These are phyloP conservation scores for Citrus inodora DNA, from an alignment of 345 rosid species.

Conservation along the genomic window DNA sequence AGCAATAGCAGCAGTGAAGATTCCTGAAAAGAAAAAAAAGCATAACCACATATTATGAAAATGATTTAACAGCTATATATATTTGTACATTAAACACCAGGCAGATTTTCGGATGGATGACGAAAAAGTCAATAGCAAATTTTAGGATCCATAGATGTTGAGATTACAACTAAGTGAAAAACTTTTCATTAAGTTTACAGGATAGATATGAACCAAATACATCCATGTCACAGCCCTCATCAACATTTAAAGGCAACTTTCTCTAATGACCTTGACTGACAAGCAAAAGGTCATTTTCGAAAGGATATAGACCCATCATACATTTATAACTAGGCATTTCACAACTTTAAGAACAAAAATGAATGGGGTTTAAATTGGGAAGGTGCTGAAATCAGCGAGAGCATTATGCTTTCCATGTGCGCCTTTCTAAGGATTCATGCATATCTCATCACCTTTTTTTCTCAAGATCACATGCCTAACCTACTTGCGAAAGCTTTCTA, in stretches of 20 bases:
- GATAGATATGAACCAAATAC: not conserved
- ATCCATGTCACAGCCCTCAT: conserved; percentile 16
- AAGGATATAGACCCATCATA: conserved; percentile 2
- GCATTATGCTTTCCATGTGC: conserved; percentile 22
- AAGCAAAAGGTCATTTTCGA: conserved; percentile 23
- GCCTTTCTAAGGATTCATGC: conserved; percentile 15
- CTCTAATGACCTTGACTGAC: conserved; percentile 4
- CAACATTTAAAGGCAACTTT: not conserved
- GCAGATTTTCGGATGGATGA: not conserved
- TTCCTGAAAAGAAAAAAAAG: conserved; percentile 41
- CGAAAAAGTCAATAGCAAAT: not conserved
- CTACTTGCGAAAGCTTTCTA: conserved; percentile 1
- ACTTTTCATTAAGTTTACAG: not conserved
- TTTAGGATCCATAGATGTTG: not conserved
- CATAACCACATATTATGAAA: not conserved
- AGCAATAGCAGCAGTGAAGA: conserved; percentile 77
- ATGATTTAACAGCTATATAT: not conserved
- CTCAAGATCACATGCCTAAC: conserved; percentile 11
- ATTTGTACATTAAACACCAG: not conserved
- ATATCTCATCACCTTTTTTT: not conserved
- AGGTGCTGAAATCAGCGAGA: conserved; percentile 3
- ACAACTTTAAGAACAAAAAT: not conserved
- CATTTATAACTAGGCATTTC: not conserved
- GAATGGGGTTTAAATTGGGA: not conserved
- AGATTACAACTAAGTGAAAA: not conserved